These are phyloP conservation scores for Pseudocercospora vitis DNA, from an alignment of 2,329 filamentous ascomycete genomes.

Conservation along the genomic window DNA sequence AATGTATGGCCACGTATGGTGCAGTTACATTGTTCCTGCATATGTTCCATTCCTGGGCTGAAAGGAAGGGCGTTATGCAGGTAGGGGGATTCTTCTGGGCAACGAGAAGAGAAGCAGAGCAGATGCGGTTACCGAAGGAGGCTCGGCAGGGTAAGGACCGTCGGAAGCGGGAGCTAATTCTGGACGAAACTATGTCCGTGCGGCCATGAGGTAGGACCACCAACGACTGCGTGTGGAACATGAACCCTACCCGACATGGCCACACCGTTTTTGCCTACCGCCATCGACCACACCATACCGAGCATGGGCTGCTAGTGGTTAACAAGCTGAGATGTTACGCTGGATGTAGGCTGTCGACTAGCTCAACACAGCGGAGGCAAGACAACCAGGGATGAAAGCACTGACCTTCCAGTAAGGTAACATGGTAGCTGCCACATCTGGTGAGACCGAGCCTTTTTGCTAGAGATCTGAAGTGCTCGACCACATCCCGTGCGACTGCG, in stretches of 20 bases:
- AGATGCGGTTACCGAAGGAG: background rate
- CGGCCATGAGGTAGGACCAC: too few species aligned
- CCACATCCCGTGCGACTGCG: too few species aligned
- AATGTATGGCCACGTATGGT: too few species aligned
- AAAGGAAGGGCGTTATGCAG: background rate
- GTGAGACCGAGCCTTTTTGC: background rate
- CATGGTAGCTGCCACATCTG: slow-evolving; percentile 4
- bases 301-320: background rate
- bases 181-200: too few species aligned
- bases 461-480: too few species aligned
- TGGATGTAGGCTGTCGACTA: background rate
- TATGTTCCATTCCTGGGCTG: too few species aligned
- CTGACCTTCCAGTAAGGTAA: background rate
- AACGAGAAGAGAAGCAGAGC: background rate
- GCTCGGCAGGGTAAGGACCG: background rate
- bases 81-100: background rate
- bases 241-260: too few species aligned
- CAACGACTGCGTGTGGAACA: too few species aligned
- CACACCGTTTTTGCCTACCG: too few species aligned
- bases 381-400: background rate
- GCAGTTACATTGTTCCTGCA: too few species aligned
- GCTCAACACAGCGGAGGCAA: background rate
- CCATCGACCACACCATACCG: too few species aligned
- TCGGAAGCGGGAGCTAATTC: background rate
- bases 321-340: background rate